phyloP scores from a whole-genome alignment of 345 rosid species.

The Sapria himalayana region DNA sequence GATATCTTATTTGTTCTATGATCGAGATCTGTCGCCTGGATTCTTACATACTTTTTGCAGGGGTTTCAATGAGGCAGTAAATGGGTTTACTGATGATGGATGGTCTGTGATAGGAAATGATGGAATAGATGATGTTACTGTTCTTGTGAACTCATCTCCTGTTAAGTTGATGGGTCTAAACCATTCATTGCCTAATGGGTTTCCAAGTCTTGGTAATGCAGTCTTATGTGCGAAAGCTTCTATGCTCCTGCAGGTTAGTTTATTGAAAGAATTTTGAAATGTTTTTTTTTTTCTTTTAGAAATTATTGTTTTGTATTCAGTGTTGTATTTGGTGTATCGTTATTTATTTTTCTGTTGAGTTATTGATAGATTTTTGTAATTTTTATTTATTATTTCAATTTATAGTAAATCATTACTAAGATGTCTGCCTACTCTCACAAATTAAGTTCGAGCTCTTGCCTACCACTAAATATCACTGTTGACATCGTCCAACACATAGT shows the following conservation, averaged over 20 bases:
- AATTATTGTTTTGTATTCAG: background rate
- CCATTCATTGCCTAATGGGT: constrained; percentile 66
- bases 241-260: constrained; percentile 84
- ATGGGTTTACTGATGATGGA: constrained; percentile 91
- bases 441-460: too few relatives aligned
- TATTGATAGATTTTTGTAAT: too few relatives aligned
- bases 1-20: background rate
- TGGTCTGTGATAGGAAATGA: constrained; percentile 89
- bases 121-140: constrained; percentile 90
- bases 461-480: too few relatives aligned
- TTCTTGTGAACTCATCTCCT: constrained; percentile 81
- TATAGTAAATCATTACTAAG: too few relatives aligned
- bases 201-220: constrained; percentile 57
- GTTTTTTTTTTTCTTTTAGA: background rate
- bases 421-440: too few relatives aligned
- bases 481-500: too few relatives aligned
- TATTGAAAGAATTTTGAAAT: constrained; percentile 2
- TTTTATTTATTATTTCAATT: too few relatives aligned
- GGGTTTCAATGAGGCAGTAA: constrained; percentile 94
- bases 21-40: background rate
- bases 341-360: too few relatives aligned
- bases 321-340: background rate
- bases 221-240: constrained; percentile 94
- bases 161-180: constrained; percentile 87
- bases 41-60: constrained; percentile 18